Evolutionary conservation across 2,329 filamentous ascomycete genomes (phyloP).

Genomic region (Sporothrix curviconia): DNA sequence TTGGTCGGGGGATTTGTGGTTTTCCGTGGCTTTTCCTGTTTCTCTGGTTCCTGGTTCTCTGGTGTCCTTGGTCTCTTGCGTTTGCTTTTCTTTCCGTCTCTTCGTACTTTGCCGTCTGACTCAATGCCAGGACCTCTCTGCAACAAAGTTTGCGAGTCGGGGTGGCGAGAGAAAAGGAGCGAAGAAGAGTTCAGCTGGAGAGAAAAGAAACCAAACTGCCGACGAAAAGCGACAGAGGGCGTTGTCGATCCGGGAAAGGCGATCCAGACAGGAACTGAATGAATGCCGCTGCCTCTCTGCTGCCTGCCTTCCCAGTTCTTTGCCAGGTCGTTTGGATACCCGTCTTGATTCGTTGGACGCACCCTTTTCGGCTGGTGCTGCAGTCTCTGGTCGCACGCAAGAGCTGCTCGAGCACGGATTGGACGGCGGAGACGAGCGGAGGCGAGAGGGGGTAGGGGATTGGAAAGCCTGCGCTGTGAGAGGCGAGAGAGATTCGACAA

Average conservation of each 20-base stretch:
- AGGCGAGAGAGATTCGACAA: neutral
- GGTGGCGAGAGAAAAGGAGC: neutral
- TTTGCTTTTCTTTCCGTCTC: too few relatives aligned
- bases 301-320: neutral
- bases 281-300: neutral
- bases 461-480: too few relatives aligned
- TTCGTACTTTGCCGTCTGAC: too few relatives aligned
- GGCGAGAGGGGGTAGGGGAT: neutral
- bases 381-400: neutral
- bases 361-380: neutral
- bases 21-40: too few relatives aligned
- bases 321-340: neutral
- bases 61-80: too few relatives aligned
- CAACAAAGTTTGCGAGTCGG: too few relatives aligned
- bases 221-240: neutral
- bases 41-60: too few relatives aligned
- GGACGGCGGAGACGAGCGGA: neutral
- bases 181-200: neutral
- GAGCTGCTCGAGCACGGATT: neutral
- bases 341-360: neutral
- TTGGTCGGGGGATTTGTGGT: neutral
- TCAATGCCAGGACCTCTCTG: too few relatives aligned
- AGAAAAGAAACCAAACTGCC: neutral
- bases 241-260: too few relatives aligned
- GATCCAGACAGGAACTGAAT: too few relatives aligned